A percentile compares a stretch with the other conserved stretches of the same genome.
Evolutionary conservation across 1,284 basidiomycete species (phyloP).

Genomic region (Vanrija sp.): DNA sequence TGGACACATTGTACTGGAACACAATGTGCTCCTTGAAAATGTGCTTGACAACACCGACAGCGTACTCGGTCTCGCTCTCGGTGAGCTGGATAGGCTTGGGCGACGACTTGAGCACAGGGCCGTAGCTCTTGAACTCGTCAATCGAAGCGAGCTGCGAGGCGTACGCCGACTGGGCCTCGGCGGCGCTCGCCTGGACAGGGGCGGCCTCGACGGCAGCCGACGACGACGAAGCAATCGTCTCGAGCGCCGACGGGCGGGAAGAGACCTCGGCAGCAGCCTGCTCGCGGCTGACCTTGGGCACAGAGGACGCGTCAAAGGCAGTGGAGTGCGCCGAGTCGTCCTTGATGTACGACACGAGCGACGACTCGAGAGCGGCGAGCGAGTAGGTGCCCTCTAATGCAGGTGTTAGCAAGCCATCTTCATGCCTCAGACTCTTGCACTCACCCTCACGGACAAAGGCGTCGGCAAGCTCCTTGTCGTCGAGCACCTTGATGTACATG

Average conservation of each 20-base stretch:
- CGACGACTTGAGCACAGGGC: constrained; percentile 82
- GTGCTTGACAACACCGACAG: constrained; percentile 94
- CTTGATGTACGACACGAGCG: constrained; percentile 83
- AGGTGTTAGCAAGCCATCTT: no score
- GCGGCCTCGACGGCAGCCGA: constrained; percentile 57
- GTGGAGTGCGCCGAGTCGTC: constrained; percentile 64
- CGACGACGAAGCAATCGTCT: constrained; percentile 59
- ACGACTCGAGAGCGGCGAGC: constrained; percentile 75
- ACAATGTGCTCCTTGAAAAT: constrained; percentile 94
- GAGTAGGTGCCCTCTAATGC: constrained; percentile 77
- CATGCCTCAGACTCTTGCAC: constrained; percentile 58
- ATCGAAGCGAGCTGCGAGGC: constrained; percentile 78
- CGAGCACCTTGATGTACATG: constrained; percentile 81
- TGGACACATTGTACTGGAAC: constrained; percentile 98
- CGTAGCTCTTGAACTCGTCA: constrained; percentile 81
- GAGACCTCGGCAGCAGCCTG: constrained; percentile 76
- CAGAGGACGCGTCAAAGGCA: constrained; percentile 72
- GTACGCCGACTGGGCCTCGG: constrained; percentile 81
- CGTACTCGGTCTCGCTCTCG: constrained; percentile 97
- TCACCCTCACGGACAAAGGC: constrained; percentile 74
- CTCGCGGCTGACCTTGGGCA: constrained; percentile 86
- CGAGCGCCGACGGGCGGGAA: constrained; percentile 73
- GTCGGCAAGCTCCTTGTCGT: constrained; percentile 74
- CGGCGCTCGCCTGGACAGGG: constrained; percentile 61
- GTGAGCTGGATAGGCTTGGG: constrained; percentile 78